Conservation (phyloP, 129 eudicot species). For the Pseudognaphalium luteoalbum region DNA sequence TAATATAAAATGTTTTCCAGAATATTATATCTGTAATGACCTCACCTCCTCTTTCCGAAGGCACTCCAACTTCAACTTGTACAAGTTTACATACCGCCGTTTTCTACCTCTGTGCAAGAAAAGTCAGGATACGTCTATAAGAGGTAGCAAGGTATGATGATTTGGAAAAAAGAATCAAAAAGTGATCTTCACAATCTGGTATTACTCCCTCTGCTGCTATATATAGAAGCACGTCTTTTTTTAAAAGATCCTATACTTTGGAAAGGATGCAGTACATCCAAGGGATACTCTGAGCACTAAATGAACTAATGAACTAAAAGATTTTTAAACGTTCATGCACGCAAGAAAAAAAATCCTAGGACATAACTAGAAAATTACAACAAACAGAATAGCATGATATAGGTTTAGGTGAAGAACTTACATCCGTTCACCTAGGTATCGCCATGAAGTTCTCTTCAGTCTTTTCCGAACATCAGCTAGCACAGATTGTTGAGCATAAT, state of each 20-base stretch:
- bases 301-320: background rate
- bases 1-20: background rate
- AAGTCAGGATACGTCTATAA: constrained; percentile 1
- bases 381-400: constrained; percentile 1
- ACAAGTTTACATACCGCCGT: constrained; percentile 73
- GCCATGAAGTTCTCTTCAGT: constrained; percentile 80
- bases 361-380: background rate
- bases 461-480: constrained; percentile 79
- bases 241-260: constrained; percentile 9
- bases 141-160: constrained; percentile 12
- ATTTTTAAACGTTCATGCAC: background rate
- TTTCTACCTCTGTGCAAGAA: constrained; percentile 58
- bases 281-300: background rate
- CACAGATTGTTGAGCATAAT: constrained; percentile 84
- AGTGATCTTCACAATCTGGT: background rate
- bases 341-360: background rate
- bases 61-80: constrained; percentile 78
- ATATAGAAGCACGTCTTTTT: constrained; percentile 16
- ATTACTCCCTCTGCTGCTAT: background rate
- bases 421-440: constrained; percentile 85
- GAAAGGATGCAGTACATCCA: background rate
- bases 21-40: background rate
- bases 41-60: constrained; percentile 84
- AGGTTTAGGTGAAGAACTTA: constrained; percentile 41
- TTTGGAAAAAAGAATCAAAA: background rate